phyloP scores from a whole-genome alignment of 2,329 filamentous ascomycete species.

The Penicillium sclerotiorum region DNA sequence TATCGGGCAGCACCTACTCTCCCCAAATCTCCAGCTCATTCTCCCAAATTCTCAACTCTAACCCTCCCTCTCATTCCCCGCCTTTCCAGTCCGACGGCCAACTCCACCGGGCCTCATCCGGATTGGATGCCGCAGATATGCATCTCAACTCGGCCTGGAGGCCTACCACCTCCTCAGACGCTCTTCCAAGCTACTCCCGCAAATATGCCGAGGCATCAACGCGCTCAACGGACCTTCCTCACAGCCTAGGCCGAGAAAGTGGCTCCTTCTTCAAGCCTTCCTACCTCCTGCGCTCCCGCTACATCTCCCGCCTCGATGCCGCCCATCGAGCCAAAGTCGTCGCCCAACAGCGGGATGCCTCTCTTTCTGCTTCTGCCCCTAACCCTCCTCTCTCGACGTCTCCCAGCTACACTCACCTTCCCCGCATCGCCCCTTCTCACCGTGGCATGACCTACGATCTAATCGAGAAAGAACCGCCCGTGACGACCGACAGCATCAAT shows the following conservation, averaged over 20 bases:
- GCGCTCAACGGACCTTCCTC: slow-evolving; percentile 31
- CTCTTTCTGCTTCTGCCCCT: slow-evolving; percentile 50
- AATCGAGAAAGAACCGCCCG: slow-evolving; percentile 69
- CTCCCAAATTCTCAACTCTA: slow-evolving; percentile 57
- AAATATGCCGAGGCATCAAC: slow-evolving; percentile 45
- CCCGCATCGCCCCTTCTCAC: slow-evolving; percentile 65
- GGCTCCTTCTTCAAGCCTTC: slow-evolving; percentile 76
- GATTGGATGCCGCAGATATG: slow-evolving; percentile 54
- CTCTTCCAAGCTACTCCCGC: slow-evolving; percentile 51
- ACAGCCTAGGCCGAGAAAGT: slow-evolving; percentile 26
- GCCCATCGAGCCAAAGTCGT: slow-evolving; percentile 64
- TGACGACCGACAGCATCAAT: slow-evolving; percentile 64
- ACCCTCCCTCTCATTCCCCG: slow-evolving; percentile 39
- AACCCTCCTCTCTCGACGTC: slow-evolving; percentile 54
- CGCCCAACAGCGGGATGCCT: slow-evolving; percentile 50
- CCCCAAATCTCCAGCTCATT: slow-evolving; percentile 49
- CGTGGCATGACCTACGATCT: slow-evolving; percentile 81
- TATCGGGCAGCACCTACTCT: slow-evolving; percentile 53
- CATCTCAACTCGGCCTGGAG: slow-evolving; percentile 52
- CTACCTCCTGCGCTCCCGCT: slow-evolving; percentile 76
- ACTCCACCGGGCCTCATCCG: slow-evolving; percentile 37
- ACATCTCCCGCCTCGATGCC: slow-evolving; percentile 75
- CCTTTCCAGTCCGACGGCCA: slow-evolving; percentile 37
- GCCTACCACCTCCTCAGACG: slow-evolving; percentile 40
- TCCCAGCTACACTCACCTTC: slow-evolving; percentile 60